These are phyloP conservation scores for Alternaria arborescens DNA, from an alignment of 2,329 filamentous ascomycete species.

Conservation along the genomic window DNA sequence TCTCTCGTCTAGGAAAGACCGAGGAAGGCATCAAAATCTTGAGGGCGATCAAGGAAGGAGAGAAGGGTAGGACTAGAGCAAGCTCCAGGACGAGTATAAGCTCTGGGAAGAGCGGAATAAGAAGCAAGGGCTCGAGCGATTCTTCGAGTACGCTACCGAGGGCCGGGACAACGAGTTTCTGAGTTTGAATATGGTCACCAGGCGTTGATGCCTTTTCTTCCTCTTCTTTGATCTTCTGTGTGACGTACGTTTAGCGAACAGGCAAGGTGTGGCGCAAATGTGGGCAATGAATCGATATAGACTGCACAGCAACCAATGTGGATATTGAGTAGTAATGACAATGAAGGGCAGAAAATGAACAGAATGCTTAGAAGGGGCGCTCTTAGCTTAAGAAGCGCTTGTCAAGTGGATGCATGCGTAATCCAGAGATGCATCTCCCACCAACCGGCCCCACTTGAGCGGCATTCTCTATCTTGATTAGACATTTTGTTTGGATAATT, in stretches of 20 bases:
- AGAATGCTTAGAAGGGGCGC: background rate
- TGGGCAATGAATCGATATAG: background rate
- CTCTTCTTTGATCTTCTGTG: background rate
- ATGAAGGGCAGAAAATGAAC: background rate
- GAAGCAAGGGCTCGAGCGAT: conserved; percentile 18
- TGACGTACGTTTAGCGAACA: background rate
- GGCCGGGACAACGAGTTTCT: conserved; percentile 22
- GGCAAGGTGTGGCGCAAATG: background rate
- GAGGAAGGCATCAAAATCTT: conserved; percentile 48
- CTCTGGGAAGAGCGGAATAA: conserved; percentile 32
- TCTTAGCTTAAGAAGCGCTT: background rate
- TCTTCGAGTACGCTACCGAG: conserved; percentile 17
- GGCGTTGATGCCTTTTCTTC: background rate
- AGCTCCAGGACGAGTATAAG: conserved; percentile 36
- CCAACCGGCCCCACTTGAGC: conserved; percentile 1
- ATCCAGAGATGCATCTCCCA: background rate
- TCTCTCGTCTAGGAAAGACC: conserved; percentile 54
- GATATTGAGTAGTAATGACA: background rate
- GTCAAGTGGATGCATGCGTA: background rate
- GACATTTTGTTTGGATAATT: background rate
- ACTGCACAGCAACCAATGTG: background rate
- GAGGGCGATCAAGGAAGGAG: conserved; percentile 40
- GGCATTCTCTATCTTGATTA: conserved; percentile 4
- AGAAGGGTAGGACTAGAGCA: conserved; percentile 32
- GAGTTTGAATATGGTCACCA: background rate